Evolutionary conservation across 2,329 filamentous ascomycete species (phyloP).

Genomic region (Penicillium brasilianum): DNA sequence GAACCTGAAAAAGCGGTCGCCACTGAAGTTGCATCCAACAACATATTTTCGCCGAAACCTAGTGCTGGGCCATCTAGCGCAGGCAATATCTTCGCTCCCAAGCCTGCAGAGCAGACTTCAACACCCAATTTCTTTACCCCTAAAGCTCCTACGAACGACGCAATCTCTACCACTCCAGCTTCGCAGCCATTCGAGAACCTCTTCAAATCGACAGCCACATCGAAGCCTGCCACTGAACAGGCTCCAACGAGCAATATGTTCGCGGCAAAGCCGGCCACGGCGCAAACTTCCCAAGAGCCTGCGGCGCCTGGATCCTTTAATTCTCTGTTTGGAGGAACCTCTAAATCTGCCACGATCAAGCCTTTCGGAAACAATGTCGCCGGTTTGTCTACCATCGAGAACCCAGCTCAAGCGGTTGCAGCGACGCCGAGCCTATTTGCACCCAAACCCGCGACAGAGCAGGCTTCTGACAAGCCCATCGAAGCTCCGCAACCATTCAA

Average conservation of each 20-base stretch:
- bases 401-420: background rate
- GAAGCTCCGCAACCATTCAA: slow-evolving; percentile 12
- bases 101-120: background rate
- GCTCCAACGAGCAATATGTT: background rate
- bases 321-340: slow-evolving; percentile 29
- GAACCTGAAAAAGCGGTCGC: slow-evolving; percentile 1
- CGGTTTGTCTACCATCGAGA: slow-evolving; percentile 8
- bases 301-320: slow-evolving; percentile 25
- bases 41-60: slow-evolving; percentile 14
- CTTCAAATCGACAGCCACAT: slow-evolving; percentile 5
- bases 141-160: slow-evolving; percentile 7
- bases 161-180: background rate
- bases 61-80: slow-evolving; percentile 7
- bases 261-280: slow-evolving; percentile 9
- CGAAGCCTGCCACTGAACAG: background rate
- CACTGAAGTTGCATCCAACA: slow-evolving; percentile 1
- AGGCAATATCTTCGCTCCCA: slow-evolving; percentile 14
- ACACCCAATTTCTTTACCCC: background rate
- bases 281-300: background rate
- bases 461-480: background rate
- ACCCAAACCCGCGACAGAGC: slow-evolving; percentile 10
- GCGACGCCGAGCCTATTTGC: slow-evolving; percentile 19
- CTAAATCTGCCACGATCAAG: background rate
- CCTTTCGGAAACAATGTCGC: slow-evolving; percentile 37
- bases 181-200: slow-evolving; percentile 20